Percentiles rank a stretch among this genome's conserved stretches.
These are phyloP conservation scores for Planoprotostelium fungivorum DNA, from an alignment of 78 protist species.

Conservation along the genomic window DNA sequence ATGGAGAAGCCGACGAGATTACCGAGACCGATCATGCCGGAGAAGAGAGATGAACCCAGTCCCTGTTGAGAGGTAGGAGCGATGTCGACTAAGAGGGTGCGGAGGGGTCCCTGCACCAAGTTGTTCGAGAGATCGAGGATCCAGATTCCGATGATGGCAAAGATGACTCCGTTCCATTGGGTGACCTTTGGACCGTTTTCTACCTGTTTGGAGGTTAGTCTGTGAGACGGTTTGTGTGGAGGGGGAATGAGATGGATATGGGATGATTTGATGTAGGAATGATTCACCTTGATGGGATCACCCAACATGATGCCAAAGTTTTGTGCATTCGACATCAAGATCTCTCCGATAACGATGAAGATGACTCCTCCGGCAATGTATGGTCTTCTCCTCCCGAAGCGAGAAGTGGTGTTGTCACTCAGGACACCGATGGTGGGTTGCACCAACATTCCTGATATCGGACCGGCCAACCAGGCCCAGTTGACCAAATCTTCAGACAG, in stretches of 20 bases:
- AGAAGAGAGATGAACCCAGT: slow-evolving; percentile 47
- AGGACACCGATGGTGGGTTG: slow-evolving; percentile 67
- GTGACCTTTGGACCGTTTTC: neutral
- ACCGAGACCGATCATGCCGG: slow-evolving; percentile 50
- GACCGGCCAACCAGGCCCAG: slow-evolving; percentile 62
- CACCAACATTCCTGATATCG: slow-evolving; percentile 62
- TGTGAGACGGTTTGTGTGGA: neutral
- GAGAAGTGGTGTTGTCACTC: slow-evolving; percentile 45
- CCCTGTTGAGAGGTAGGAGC: slow-evolving; percentile 62
- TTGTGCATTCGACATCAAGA: slow-evolving; percentile 58
- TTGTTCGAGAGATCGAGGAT: slow-evolving; percentile 64
- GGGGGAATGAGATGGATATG: neutral
- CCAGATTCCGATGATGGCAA: slow-evolving; percentile 65
- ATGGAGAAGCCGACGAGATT: slow-evolving; percentile 53
- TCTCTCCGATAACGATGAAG: slow-evolving; percentile 39
- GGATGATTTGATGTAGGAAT: slow-evolving; percentile 15
- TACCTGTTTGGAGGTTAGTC: neutral
- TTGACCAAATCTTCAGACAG: slow-evolving; percentile 23
- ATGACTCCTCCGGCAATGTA: slow-evolving; percentile 44
- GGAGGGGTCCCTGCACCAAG: slow-evolving; percentile 60
- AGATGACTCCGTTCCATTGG: neutral
- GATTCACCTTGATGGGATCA: slow-evolving; percentile 15
- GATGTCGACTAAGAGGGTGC: slow-evolving; percentile 59
- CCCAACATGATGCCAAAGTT: slow-evolving; percentile 42
- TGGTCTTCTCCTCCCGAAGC: slow-evolving; percentile 65